Percentiles rank a stretch among this genome's conserved stretches.
Evolutionary conservation across 805 yeast genomes (phyloP).

Genomic region (Ogataea salicorniae): DNA sequence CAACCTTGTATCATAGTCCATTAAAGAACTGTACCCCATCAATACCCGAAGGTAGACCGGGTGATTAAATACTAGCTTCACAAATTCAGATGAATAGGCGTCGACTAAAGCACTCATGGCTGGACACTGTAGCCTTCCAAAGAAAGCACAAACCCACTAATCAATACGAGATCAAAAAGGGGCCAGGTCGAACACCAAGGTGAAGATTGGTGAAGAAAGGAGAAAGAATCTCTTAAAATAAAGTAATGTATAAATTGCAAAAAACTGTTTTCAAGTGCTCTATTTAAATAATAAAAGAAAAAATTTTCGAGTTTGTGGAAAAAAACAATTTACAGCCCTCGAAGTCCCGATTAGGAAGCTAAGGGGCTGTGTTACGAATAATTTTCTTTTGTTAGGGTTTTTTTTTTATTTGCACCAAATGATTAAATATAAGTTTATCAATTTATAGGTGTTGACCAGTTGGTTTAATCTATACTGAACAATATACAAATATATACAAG

Average conservation of each 20-base stretch:
- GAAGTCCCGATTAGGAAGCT: no score
- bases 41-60: constrained; percentile 28
- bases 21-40: constrained; percentile 22
- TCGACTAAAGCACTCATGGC: constrained; percentile 30
- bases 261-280: no score
- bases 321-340: not conserved
- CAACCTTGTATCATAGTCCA: constrained; percentile 57
- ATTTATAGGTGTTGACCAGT: no score
- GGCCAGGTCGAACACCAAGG: constrained; percentile 25
- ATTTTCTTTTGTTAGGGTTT: no score
- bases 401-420: no score
- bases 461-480: no score
- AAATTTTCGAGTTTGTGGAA: not conserved
- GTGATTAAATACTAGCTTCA: constrained; percentile 31
- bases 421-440: no score
- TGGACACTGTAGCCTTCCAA: constrained; percentile 19
- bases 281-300: not conserved
- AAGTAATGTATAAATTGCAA: no score
- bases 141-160: constrained; percentile 19
- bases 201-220: constrained; percentile 37
- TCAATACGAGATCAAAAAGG: constrained; percentile 8
- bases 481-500: no score
- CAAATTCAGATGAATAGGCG: constrained; percentile 21
- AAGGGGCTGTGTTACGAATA: no score
- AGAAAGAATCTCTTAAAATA: constrained; percentile 1